Evolutionary conservation across 148 eudicot species (phyloP), one percentile per base, ranked within the genome.

Genomic region (Fagopyrum esculentum): DNA sequence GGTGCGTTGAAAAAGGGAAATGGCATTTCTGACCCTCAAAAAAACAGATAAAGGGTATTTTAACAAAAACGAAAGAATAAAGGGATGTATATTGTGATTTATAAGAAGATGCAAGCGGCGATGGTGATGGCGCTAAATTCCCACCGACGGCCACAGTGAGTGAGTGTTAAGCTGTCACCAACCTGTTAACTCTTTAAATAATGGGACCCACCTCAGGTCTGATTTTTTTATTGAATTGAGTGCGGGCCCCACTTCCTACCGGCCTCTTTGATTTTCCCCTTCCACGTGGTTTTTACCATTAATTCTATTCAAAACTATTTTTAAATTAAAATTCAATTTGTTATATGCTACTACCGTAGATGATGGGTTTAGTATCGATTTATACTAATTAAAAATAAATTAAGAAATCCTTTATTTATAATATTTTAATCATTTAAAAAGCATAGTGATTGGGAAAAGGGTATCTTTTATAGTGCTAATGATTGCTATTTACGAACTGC

Each of bases 101-200:
- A 35, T 35, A 35, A 35, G 40, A 35, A 35, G 40, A 35, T 35
- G 40, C 40, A 35, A 35, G 40, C 40, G 40, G 40, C 40, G 40
- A 35, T 35, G 3, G 40, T 35, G 40, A 35, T 35, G 40, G 40
- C 40, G 2, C 40, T 1, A 35, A 35, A 35, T 35, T 69, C 6
- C 46, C 73, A 69, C 72, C 73, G 73, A 69, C 73, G 73, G 50
- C 44, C 19, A 45, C 73, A 69, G 9, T 69, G 48, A 44, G 50
- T 40, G 19, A 13, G 5, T 52, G 40, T 43, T 47, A 40, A 45
- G 73, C 17, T 69, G 73, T 69, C 54, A 16, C 29, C 52, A 47
- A 71, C 54, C 54, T 46, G 71, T 29, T 35, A 35, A 12, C 43
- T n/a, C 45, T 52, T 52, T 12, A 6, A 52, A 52, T 12, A 52